Evolutionary conservation across 2,329 filamentous ascomycete species (phyloP), one percentile per base, ranked within the genome.

Genomic region (Elsinoe necatrix): DNA sequence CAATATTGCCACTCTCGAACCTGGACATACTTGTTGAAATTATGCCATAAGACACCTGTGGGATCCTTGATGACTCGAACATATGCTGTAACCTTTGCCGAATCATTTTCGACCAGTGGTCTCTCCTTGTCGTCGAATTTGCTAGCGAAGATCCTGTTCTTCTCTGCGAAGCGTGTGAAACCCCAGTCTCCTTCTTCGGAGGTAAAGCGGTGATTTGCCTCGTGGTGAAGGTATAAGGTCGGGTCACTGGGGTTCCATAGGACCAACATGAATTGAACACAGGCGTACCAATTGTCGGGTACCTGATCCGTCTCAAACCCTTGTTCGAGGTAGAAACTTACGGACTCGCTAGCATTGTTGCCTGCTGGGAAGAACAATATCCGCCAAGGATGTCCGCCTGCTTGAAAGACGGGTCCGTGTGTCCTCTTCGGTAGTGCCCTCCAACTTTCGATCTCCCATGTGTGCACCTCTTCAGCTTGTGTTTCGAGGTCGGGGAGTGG

Each of bases 101-200:
- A 73, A 58, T 92, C 86, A 64, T 88, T 82, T 67, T 95, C 88
- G 16, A 90, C 80, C 62, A 95, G 78, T 7, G 86, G 89, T 57
- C 87, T 80, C 16, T 77, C 77, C 59, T 72, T 73, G 52, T 83
- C 81, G 57, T 93, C 87, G 81, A 86, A 95, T 1, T 82, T 79
- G 31, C 84, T 76, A 59, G 85, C 85, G 68, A 96, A 95, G 69
- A 97, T 85, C 66, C 84, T 86, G 55, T 89, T 81, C 51, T 95
- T 80, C 69, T 97, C 93, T 11, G 90, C 84, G 68, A 97, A 98
- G 57, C 92, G 79, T n/a, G 93, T 98, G 70, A 98, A 98, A 1
- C 93, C 93, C 93, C 93, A 98, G 66, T 98, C 93, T 21, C 89
- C 90, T 71, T 98, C 93, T 42, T 97, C 93, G 61, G 87, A 88